Conservation (phyloP, 352 stramenopile genomes). For the Pythium graminicola region DNA sequence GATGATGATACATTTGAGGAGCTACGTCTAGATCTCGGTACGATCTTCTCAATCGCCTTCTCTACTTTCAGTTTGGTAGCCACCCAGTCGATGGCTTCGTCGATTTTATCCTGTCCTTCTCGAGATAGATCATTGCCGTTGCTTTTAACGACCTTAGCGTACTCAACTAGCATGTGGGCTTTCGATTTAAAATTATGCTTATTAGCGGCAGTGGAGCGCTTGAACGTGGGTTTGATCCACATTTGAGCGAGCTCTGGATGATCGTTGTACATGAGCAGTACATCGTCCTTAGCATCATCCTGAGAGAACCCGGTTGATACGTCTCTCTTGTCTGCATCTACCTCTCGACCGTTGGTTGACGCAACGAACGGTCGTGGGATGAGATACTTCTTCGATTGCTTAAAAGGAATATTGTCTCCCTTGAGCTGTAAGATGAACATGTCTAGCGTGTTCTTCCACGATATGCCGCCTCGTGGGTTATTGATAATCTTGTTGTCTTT, state of each 20-base stretch:
- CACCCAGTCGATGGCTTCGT: background rate
- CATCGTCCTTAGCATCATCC: background rate
- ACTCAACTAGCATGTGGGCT: slow-evolving; percentile 4
- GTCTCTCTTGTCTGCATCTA: background rate
- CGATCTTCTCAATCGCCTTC: background rate
- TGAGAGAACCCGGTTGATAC: background rate
- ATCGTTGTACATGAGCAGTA: slow-evolving; percentile 1
- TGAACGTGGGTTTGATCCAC: background rate
- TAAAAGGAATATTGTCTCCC: background rate
- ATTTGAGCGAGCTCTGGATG: background rate
- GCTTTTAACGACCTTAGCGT: background rate
- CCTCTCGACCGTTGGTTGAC: background rate
- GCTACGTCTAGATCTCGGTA: background rate
- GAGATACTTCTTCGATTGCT: slow-evolving; percentile 4
- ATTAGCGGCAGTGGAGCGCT: background rate
- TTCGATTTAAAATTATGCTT: background rate
- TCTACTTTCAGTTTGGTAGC: background rate
- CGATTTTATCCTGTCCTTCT: background rate
- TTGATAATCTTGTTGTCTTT: background rate
- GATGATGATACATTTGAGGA: background rate
- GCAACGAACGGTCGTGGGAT: background rate
- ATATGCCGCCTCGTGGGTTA: slow-evolving; percentile 3
- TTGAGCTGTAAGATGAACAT: slow-evolving; percentile 1
- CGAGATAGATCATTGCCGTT: slow-evolving; percentile 1
- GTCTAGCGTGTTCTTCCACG: slow-evolving; percentile 3